Evolutionary conservation across 2,329 filamentous ascomycete genomes (phyloP), one percentile per base, ranked within the genome.

Genomic region (Domatiomyces catenatus): DNA sequence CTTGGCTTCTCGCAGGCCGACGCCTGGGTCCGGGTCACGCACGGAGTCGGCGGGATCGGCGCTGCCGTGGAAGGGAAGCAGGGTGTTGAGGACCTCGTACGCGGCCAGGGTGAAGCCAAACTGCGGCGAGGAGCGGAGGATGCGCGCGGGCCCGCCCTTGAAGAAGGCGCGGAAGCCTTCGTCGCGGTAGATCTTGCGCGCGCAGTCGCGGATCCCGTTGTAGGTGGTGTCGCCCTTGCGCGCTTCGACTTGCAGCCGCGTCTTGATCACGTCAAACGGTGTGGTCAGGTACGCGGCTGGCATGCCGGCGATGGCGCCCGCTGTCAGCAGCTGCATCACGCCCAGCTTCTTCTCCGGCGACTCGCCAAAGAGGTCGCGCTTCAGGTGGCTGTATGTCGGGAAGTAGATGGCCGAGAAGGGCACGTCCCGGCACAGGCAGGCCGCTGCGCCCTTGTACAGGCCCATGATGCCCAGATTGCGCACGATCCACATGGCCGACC

Each of bases 381-480:
- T 98, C 61, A 98, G 70, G 66, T 98, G 92, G 66, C 79, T 85
- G 74, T 98, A 98, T 19, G 88, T 84, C 1, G 92, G 90, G 80
- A 98, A 98, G 74, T 98, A 98, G 64, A 98, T 98, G 61, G 87
- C 88, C 18, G 90, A 96, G 74, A 98, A 98, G 44, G 92, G 92
- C 42, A 96, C 87, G 67, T 98, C 92, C 60, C 92, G 89, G 57
- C 96, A 77, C 61, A 98, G 74, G 71, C 92, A 98, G 18, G 92
- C 92, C 44, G 83, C 87, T 18, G 90, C 92, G 55, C 92, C 92
- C 76, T 95, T 96, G 77, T 98, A 98, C 59, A 98, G 75, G 51
- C 92, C 92, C 47, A 94, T 75, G 47, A 98, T 79, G 75, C 92
- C 92, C 55, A 98, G 74, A 69, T 98, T 95, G 66, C 83, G 83